These are phyloP conservation scores for Stephania japonica DNA, from an alignment of 164 flowering plant genomes.

Conservation along the genomic window DNA sequence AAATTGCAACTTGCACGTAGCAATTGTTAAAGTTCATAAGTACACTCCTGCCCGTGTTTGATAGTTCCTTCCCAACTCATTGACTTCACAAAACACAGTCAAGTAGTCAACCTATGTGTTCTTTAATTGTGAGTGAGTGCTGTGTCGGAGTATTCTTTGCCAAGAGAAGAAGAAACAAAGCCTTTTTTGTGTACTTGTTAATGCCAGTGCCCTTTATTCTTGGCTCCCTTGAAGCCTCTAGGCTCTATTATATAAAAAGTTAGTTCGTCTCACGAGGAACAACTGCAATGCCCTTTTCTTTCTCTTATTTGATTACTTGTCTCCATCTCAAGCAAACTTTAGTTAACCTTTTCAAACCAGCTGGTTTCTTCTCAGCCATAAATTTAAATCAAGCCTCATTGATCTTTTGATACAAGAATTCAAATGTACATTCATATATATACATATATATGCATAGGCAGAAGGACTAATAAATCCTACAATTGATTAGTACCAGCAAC, in stretches of 20 bases:
- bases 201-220: background rate
- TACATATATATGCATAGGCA: background rate
- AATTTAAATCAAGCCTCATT: background rate
- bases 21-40: too few species aligned
- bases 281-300: background rate
- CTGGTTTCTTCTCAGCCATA: constrained; percentile 9
- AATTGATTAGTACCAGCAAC: background rate
- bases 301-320: background rate
- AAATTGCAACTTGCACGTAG: too few species aligned
- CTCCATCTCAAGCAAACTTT: constrained; percentile 9
- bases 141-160: background rate
- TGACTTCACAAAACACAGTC: background rate
- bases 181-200: background rate
- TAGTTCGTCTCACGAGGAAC: constrained; percentile 11
- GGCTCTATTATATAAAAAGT: too few species aligned
- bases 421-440: background rate
- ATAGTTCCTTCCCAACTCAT: background rate
- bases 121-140: background rate
- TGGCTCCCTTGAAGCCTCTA: constrained; percentile 4
- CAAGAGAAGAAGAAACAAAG: background rate
- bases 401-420: background rate
- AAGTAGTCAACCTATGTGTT: background rate
- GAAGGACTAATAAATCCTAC: background rate
- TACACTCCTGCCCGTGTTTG: background rate
- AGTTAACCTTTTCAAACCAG: background rate